Percentiles rank a stretch among this genome's conserved stretches.
Evolutionary conservation across 495 filamentous ascomycete species (phyloP).

Genomic region (Clavariopsis aquatica): DNA sequence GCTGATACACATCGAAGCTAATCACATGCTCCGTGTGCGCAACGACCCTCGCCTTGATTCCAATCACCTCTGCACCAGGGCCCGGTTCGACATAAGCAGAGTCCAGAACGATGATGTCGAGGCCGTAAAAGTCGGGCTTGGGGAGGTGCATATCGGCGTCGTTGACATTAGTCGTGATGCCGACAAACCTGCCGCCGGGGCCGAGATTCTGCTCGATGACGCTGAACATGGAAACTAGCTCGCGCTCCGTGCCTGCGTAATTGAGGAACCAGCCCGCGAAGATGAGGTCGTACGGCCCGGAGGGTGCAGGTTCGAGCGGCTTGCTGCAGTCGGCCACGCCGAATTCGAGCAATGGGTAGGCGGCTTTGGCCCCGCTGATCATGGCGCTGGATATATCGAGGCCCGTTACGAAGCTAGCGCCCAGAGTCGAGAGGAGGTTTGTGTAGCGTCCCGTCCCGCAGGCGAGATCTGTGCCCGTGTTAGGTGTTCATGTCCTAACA

Average conservation of each 20-base stretch:
- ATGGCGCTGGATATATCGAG: conserved; percentile 34
- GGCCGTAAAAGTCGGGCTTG: conserved; percentile 24
- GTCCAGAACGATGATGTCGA: conserved; percentile 21
- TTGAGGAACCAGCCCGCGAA: conserved; percentile 37
- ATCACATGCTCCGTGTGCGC: conserved; percentile 12
- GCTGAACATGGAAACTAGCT: conserved; percentile 22
- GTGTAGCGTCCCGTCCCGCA: conserved; percentile 33
- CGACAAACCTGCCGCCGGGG: conserved; percentile 24
- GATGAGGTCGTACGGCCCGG: conserved; percentile 28
- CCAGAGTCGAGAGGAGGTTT: conserved; percentile 18
- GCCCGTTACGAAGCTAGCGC: conserved; percentile 22
- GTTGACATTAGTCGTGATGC: conserved; percentile 25
- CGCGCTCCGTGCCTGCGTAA: conserved; percentile 23
- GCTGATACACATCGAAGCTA: conserved; percentile 29
- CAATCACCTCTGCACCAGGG: background rate
- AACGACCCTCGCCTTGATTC: conserved; percentile 21
- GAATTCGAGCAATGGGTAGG: conserved; percentile 23
- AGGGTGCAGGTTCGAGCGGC: background rate
- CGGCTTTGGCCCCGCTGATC: conserved; percentile 21
- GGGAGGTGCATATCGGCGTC: conserved; percentile 11
- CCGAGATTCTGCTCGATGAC: conserved; percentile 22
- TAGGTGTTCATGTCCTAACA: background rate
- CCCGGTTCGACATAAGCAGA: conserved; percentile 7
- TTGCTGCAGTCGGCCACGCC: conserved; percentile 31
- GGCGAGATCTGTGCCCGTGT: conserved; percentile 21